Percentiles rank a stretch among this genome's conserved stretches.
Evolutionary conservation across 1,284 basidiomycete species (phyloP).

Genomic region (Cutaneotrichosporon sp.): DNA sequence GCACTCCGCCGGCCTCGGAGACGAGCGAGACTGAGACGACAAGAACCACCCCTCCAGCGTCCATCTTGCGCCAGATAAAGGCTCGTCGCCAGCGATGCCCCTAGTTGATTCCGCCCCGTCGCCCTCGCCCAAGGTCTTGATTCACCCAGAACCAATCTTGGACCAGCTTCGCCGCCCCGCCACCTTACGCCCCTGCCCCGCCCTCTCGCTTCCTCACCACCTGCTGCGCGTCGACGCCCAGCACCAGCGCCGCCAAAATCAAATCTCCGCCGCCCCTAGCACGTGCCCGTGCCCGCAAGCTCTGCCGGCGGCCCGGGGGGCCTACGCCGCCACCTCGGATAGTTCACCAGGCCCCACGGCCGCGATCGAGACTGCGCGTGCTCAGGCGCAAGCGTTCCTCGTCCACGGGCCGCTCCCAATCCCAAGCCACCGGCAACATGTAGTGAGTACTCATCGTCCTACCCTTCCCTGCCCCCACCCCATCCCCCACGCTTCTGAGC

Average conservation of each 20-base stretch:
- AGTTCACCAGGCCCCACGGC: background rate
- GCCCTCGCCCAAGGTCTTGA: background rate
- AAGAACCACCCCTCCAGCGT: too few relatives aligned
- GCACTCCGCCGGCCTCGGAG: background rate
- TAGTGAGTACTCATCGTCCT: background rate
- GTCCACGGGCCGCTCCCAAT: background rate
- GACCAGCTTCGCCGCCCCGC: background rate
- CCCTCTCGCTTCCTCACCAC: background rate
- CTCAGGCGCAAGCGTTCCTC: background rate
- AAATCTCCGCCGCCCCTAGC: background rate
- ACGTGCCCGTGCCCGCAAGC: background rate
- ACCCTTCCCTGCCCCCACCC: too few relatives aligned
- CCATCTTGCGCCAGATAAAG: background rate
- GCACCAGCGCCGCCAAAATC: background rate
- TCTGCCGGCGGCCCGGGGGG: background rate
- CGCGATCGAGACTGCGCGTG: background rate
- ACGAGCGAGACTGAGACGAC: too few relatives aligned
- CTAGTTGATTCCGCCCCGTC: background rate
- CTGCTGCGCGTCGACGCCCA: background rate
- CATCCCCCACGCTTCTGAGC: background rate
- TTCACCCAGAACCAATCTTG: background rate
- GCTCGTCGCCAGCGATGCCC: background rate
- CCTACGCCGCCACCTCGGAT: background rate
- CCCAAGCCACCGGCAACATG: background rate
- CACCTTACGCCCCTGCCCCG: background rate